Evolutionary conservation across 257 asterid species (phyloP), one percentile per base, ranked within the genome.

Genomic region (Penstemon eatonii): DNA sequence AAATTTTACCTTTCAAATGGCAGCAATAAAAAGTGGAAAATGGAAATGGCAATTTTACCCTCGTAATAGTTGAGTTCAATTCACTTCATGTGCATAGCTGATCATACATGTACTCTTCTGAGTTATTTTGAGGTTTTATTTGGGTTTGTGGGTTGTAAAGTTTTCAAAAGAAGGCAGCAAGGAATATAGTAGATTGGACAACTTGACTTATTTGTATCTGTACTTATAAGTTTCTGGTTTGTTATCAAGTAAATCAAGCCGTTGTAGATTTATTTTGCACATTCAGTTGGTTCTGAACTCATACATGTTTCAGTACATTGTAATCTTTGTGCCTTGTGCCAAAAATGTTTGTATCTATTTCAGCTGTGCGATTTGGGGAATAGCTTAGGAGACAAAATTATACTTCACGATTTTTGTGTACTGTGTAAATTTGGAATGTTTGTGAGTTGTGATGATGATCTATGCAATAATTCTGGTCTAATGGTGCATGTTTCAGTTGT

Each of bases 401-500:
- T 25, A 25, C 33, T 25, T 25, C 33, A 25, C 33, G 33, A 25
- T 25, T 25, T 25, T 25, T 25, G 33, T 25, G 33, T 25, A 25
- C 33, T 25, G 33, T 25, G 33, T 25, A 2, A 25, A 25, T 25
- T 25, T 25, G 33, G 33, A 25, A 25, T 25, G 33, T 25, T 25
- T 25, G 33, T 25, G 33, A 25, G 33, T 37, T 19, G 63, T 13
- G 10, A 25, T 42, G 65, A 4, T 50, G 65, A 54, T 60, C 3
- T 37, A 3, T 61, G 60, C 8, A 55, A 10, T 46, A 12, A 41
- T 36, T 9, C 39, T 52, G 39, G 38, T 18, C 19, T 3, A 53
- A 37, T 33, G 50, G 19, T 33, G 46, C 56, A 57, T 69, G 67
- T 12, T 45, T 13, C 50, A 10, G 5, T 67, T 4, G 18, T 75